A percentile compares a stretch with the other conserved stretches of the same genome.
Conservation (phyloP, 345 rosid species). For the Citrus inodora region DNA sequence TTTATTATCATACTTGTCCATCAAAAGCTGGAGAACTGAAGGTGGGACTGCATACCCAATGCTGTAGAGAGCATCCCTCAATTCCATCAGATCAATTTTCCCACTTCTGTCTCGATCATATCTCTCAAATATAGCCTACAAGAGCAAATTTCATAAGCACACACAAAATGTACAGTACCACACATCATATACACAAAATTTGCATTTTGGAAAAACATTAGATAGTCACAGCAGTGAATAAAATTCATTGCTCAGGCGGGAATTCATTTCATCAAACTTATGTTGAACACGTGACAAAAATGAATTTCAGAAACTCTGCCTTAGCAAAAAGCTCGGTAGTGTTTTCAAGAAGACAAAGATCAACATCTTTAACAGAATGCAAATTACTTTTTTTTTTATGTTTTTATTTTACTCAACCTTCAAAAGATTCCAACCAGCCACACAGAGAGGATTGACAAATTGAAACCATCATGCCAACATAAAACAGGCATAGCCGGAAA, state of each 20-base stretch:
- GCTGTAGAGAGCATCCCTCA: constrained; percentile 59
- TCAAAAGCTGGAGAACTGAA: constrained; percentile 53
- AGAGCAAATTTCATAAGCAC: background rate
- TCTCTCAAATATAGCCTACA: constrained; percentile 60
- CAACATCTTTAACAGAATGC: background rate
- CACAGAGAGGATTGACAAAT: background rate
- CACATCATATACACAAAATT: background rate
- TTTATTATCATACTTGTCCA: constrained; percentile 48
- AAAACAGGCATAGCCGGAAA: background rate
- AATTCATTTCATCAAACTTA: background rate
- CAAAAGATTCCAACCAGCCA: background rate
- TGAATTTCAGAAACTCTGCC: background rate
- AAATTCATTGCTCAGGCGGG: background rate
- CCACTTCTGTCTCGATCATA: constrained; percentile 66
- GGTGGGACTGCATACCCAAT: constrained; percentile 59
- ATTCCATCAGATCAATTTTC: constrained; percentile 51
- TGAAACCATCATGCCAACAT: background rate
- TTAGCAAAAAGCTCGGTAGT: background rate
- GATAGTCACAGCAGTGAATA: background rate
- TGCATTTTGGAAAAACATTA: background rate
- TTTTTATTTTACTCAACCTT: background rate
- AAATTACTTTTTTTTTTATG: background rate
- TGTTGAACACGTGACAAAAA: background rate
- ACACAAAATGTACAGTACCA: background rate
- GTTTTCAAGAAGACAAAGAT: background rate